Evolutionary conservation across 306 rosid species (phyloP).

Genomic region (Malus sylvestris): DNA sequence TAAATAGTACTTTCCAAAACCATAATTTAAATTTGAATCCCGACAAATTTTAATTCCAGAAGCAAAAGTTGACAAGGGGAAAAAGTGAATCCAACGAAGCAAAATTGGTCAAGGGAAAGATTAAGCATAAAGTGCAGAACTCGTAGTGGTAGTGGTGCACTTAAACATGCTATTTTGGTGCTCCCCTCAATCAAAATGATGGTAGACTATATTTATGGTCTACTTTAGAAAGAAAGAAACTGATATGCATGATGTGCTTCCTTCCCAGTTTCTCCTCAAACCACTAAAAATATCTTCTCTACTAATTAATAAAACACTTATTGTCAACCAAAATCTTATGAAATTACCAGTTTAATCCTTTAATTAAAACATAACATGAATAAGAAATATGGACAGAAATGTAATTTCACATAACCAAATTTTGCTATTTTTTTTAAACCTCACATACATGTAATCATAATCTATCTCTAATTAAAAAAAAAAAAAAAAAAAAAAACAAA

Average conservation of each 20-base stretch:
- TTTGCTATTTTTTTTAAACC: no score
- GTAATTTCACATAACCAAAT: no score
- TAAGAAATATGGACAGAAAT: no score
- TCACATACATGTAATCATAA: no score
- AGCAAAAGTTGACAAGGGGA: neutral
- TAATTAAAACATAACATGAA: no score
- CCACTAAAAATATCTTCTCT: neutral
- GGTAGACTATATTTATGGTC: constrained; percentile 1
- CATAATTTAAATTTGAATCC: neutral
- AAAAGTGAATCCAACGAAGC: neutral
- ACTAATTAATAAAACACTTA: no score
- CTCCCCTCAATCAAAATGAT: constrained; percentile 2
- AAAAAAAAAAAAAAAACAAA: no score
- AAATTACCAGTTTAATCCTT: no score
- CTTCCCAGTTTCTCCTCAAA: no score
- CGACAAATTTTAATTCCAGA: neutral
- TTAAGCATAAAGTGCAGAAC: constrained; percentile 11
- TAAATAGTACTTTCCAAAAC: neutral
- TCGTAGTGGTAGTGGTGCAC: constrained; percentile 10
- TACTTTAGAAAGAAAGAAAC: neutral
- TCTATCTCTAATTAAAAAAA: no score
- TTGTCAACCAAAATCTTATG: no score
- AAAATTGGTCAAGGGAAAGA: constrained; percentile 13
- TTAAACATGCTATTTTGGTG: neutral
- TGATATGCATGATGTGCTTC: neutral